Evolutionary conservation across 148 eudicot species (phyloP), one percentile per base, ranked within the genome.

Genomic region (Agrostemma githago): DNA sequence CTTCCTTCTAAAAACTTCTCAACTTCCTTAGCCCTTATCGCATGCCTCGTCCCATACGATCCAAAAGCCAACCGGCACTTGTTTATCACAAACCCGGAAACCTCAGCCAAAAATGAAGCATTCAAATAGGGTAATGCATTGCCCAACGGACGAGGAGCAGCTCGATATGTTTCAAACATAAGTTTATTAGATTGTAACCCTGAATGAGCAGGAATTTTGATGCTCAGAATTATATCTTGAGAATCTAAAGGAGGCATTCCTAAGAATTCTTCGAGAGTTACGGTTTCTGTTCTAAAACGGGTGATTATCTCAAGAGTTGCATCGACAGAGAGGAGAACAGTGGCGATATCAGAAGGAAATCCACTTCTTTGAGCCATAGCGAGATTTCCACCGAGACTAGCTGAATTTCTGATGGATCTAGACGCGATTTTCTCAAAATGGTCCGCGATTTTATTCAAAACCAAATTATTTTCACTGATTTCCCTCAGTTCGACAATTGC

Each of bases 361-460:
- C 80, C 68, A 26, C 82, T 78, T 73, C 89, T 85, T 72, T 95
- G 99, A 21, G 99, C 93, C 97, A 95, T 95, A 10, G 88, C 85
- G 69, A 95, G 78, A 85, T 95, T 95, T 8, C 99, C 99, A 26
- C 97, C 99, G 41, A 95, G 40, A 80, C 97, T 95, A 41, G 92
- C 99, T 51, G 90, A 86, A 75, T 95, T 95, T 78, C 97, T 79
- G 43, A 95, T 74, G 40, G 81, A 90, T 54, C 77, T 86, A 4
- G 97, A 82, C 56, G 96, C 99, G 77, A 95, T 77, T 83, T 92
- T 92, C 84, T 92, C 96, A 79, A 92, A 72, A 79, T 95, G 97
- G 37, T 74, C 69, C 58, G 92, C 94, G 56, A 95, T 73, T 84
- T 85, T 92, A 10, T 41, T 71, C n/a, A 83, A 78, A 75, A 95